Evolutionary conservation across 108 stramenopile species (phyloP), one percentile per base, ranked within the genome.

Genomic region (Discostella pseudostelligera): DNA sequence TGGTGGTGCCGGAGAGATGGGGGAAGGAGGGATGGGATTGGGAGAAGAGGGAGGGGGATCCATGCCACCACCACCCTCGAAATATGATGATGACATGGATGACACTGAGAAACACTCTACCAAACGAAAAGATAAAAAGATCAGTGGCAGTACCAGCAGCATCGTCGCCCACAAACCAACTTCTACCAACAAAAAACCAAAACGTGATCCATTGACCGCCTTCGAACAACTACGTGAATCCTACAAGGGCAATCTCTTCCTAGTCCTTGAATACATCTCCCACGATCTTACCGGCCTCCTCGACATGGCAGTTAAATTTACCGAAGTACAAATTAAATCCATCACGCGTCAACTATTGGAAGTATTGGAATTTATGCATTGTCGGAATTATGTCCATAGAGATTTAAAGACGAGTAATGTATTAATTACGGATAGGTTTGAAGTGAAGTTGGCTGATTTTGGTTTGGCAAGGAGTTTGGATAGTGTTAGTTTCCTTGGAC

Each of bases 361-460:
- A 20, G 93, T 88, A 2, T 70, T 90, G 45, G 81, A 78, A 26
- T 90, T 81, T 58, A 86, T 89, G 87, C 92, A 93, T 77, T 69
- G 79, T 11, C 69, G 82, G 48, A 83, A 84, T 47, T 89, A 88
- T 63, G 82, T 93, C 44, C 78, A 79, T 45, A 43, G 78, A 46
- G 76, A 78, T 73, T 37, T 78, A 10, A 81, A 97, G 85, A 81
- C 82, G 36, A 86, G 89, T 32, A 97, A 97, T 83, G 82, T 97
- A 55, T 81, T 97, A 55, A 85, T 96, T 45, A 92, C 92, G 47
- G 76, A 76, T 21, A 60, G 79, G 28, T 88, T 79, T 74, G 74
- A 84, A 51, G 62, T 95, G 40, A 96, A 96, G 66, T 75, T 97
- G 37, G 94, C 93, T 28, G 93, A 96, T 73, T 96, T 94, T 81